Evolutionary conservation across 495 filamentous ascomycete species (phyloP).

Genomic region (Podospora tetraspora): DNA sequence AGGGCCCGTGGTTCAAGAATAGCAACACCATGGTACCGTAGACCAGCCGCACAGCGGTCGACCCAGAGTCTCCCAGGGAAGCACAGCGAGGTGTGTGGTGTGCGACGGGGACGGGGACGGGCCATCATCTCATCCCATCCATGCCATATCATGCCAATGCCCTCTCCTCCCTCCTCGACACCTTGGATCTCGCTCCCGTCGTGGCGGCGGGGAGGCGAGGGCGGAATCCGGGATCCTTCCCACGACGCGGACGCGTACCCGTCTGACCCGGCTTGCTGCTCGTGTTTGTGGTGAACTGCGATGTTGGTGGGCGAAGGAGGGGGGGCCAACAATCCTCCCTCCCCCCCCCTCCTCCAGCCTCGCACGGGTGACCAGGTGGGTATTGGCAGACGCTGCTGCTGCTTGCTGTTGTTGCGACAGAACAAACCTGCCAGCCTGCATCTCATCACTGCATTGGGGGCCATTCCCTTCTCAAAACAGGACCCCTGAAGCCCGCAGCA

Average conservation of each 20-base stretch:
- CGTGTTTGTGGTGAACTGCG: not conserved
- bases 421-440: not conserved
- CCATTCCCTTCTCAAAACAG: not conserved
- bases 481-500: conserved; percentile 4
- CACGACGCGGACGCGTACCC: not conserved
- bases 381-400: not conserved
- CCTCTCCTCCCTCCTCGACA: not conserved
- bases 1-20: not conserved
- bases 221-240: not conserved
- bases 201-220: not conserved
- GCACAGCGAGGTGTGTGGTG: not conserved
- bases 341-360: not conserved
- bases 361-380: not conserved
- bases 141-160: not conserved
- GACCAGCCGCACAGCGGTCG: too few relatives aligned
- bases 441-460: not conserved
- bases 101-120: not conserved
- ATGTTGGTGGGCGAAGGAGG: not conserved
- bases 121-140: not conserved
- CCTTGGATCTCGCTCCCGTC: not conserved
- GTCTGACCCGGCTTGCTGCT: not conserved
- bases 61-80: not conserved
- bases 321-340: not conserved
- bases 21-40: not conserved
- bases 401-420: conserved; percentile 1